Base-by-base conservation (phyloP, 768 basidiomycete species). In the Hericium erinaceus region DNA sequence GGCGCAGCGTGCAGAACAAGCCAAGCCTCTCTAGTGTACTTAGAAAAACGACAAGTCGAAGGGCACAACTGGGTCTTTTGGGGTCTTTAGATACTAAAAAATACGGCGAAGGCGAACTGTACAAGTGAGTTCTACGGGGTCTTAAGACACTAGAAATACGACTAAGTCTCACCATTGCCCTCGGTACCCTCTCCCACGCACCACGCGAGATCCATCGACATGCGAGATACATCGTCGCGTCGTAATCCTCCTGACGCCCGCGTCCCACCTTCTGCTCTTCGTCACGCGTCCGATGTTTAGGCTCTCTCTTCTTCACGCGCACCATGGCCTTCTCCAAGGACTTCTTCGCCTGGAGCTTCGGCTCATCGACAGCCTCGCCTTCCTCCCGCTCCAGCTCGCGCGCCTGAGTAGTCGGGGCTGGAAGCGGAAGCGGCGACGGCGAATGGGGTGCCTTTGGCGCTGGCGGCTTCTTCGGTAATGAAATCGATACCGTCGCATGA, bases 191-290 rank as follows among this genome's bases (percentile, higher is more conserved):
- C 2, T 24, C 24, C 24, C 24, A 24, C 24, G 24, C 2, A 4
- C 24, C 2, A 24, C 24, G 24, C 4, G 24, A 24, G 24, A 24
- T 24, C n/a, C n/a, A n/a, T n/a, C n/a, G n/a, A n/a, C n/a, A n/a
- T n/a, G n/a, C n/a, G n/a, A n/a, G n/a, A n/a, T n/a, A n/a, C n/a
- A n/a, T 87, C 44, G 87, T 85, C 13, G 85, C 76, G 57, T 85
- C 82, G 68, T 97, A 98, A 61, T 90, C 89, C 15, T 72, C 72
- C 61, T 94, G 80, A 56, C 75, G 67, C 9, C 89, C 87, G 69
- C 86, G 85, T 4, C 92, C 85, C 39, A 74, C 83, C 48, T 76
- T 74, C 60, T 77, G 69, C 63, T 93, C 91, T 57, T 87, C 80
- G 60, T 85, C 80, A 39, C 75, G 71, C 11, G 85, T 73, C 55